These are phyloP conservation scores for Fistulinella prunicolor DNA, from an alignment of 768 basidiomycete genomes.

Conservation along the genomic window DNA sequence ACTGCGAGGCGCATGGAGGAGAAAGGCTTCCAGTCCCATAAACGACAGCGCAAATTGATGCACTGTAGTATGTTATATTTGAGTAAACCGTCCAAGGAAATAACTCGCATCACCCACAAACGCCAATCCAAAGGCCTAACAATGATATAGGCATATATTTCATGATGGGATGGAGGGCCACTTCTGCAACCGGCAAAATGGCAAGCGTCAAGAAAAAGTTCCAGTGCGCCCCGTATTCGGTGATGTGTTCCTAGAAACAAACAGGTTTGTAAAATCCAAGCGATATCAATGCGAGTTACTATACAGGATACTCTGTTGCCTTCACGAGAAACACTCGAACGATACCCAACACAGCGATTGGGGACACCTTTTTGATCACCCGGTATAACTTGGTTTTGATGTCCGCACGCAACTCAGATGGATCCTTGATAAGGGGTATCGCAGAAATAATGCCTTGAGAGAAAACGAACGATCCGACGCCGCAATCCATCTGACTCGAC, in stretches of 20 bases:
- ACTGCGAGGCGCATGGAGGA: slow-evolving; percentile 61
- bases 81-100: background rate
- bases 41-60: slow-evolving; percentile 67
- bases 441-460: slow-evolving; percentile 93
- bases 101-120: slow-evolving; percentile 41
- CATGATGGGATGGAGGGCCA: slow-evolving; percentile 66
- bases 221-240: slow-evolving; percentile 97
- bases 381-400: slow-evolving; percentile 48
- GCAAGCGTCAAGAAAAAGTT: slow-evolving; percentile 97
- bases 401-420: slow-evolving; percentile 48
- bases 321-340: slow-evolving; percentile 84
- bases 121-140: slow-evolving; percentile 58
- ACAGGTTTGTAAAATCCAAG: background rate
- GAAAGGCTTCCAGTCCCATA: slow-evolving; percentile 56
- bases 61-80: slow-evolving; percentile 38
- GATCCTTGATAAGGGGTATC: slow-evolving; percentile 69
- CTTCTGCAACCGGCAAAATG: slow-evolving; percentile 69
- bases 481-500: slow-evolving; percentile 84
- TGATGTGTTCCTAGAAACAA: slow-evolving; percentile 75
- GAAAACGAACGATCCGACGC: slow-evolving; percentile 97
- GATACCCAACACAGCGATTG: slow-evolving; percentile 71
- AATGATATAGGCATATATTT: slow-evolving; percentile 53
- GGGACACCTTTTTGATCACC: slow-evolving; percentile 56
- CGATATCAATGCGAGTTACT: slow-evolving; percentile 14
- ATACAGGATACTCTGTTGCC: slow-evolving; percentile 89